Base-by-base conservation (phyloP, 495 filamentous ascomycete species). In the Coniosporium apollinis region DNA sequence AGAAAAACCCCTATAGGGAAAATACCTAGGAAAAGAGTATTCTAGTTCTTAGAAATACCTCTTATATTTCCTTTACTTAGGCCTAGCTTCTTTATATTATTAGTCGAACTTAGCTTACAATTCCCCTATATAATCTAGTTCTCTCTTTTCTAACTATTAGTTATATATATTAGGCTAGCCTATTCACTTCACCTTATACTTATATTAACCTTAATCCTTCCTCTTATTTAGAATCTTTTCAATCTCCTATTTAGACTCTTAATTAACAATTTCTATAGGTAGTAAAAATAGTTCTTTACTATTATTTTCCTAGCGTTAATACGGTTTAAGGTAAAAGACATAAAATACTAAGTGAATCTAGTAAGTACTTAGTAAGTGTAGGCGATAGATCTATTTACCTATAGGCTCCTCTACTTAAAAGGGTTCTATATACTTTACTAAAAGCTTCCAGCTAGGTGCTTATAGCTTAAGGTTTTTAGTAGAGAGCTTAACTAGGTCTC, bases 401-500 rank as follows among this genome's bases (percentile, higher is more conserved):
- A 26, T 26, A 13, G 9, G 24, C 13, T 41, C 19, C 5, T 9
- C 4, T 18, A 41, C 19, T 18, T 28, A 35, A 35, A 41, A 54
- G 43, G 24, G 41, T 46, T 45, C 36, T 37, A 57, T 8, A 31
- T 49, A 38, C 26, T 46, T 48, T 37, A 52, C 39, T 18, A 57
- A 33, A 13, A 59, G 34, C 42, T 59, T 57, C 14, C 49, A 34
- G 19, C 38, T 58, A 43, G 29, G 34, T 48, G 44, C 20, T 37
- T 52, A 52, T 3, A 36, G 54, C 43, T 50, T 52, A 26, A 59
- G 49, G 33, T 56, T 56, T 34, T 37, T 36, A 21, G 32, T 40
- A 34, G 46, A 28, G 10, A 59, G 47, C 17, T 54, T 55, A 29
- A 59, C 46, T 46, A 52, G 48, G 44, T 48, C 40, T 42, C 42